Evolutionary conservation across 441 rosid genomes (phyloP).

Genomic region (Populus hybrid): DNA sequence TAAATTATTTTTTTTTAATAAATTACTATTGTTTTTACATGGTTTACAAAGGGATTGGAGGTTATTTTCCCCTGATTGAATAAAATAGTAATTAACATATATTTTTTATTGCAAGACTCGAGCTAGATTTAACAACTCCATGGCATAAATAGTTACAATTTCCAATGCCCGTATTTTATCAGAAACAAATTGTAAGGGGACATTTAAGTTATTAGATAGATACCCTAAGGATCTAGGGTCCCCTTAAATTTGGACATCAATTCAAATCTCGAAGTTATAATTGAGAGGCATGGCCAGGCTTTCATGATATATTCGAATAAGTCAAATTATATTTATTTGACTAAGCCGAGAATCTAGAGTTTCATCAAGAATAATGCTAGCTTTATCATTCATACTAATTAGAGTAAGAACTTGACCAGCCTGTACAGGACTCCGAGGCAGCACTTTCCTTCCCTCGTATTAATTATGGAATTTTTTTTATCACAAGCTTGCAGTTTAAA

Average conservation of each 20-base stretch:
- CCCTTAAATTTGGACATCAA: background rate
- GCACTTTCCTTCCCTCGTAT: constrained; percentile 10
- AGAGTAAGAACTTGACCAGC: background rate
- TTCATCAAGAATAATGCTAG: background rate
- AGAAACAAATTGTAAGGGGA: too few species aligned
- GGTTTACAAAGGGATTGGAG: background rate
- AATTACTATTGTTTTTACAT: background rate
- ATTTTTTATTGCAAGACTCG: too few species aligned
- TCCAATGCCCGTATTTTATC: too few species aligned
- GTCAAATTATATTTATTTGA: background rate
- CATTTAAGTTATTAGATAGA: too few species aligned
- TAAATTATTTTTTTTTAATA: too few species aligned
- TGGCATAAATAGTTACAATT: too few species aligned
- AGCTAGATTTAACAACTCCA: too few species aligned
- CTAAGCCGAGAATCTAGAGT: constrained; percentile 4
- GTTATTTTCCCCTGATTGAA: too few species aligned
- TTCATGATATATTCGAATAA: background rate
- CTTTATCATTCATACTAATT: background rate
- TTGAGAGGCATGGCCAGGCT: background rate
- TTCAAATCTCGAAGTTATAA: background rate
- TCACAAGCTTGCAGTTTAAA: constrained; percentile 17
- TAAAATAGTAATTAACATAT: too few species aligned
- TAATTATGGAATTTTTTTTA: constrained; percentile 17
- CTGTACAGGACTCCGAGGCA: background rate
- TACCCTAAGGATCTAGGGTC: background rate